Evolutionary conservation across 805 yeast species (phyloP), one percentile per base, ranked within the genome.

Genomic region (Ogataea dorogensis): DNA sequence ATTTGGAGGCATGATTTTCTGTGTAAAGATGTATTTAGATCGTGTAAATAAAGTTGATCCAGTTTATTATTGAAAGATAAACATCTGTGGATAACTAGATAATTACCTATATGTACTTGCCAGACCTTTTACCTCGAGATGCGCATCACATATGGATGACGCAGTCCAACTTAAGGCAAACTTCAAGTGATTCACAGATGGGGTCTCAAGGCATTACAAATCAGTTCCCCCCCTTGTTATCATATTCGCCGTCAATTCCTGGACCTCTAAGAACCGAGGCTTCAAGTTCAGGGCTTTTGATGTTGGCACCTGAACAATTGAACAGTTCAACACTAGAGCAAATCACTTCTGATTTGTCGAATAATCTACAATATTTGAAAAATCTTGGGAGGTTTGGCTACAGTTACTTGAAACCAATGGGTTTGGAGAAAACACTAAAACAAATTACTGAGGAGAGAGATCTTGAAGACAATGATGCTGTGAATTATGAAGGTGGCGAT

Each of bases 321-420:
- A 40, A 33, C 21, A 44, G 27, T 22, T 32, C 50, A 3, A 43
- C 51, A 2, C 17, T 56, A 5, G 56, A 53, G 11, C 35, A 44
- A 17, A 29, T 56, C 13, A 36, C 44, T 10, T 31, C 48, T 9
- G 43, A 52, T 14, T 44, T 59, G 18, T 39, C 56, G 9, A 45
- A 37, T 17, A 51, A 48, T 15, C 29, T 54, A 16, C 46, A 48
- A 22, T 52, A 58, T 27, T 35, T 64, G 23, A 51, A 51, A 19
- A 47, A 22, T 12, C 60, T 76, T 19, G 61, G 71, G 6, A 63
- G 63, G 4, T 48, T 70, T 15, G 86, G 86, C 0, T 67, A 63
- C 54, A 47, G 64, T 10, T 65, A 63, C 36, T 51, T 82, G 38
- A 64, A 64, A 28, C 87, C 88, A 0, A 67, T 81, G 8, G 88